phyloP scores from a whole-genome alignment of 2,329 filamentous ascomycete species.

The Calonectria pseudoreteaudii region DNA sequence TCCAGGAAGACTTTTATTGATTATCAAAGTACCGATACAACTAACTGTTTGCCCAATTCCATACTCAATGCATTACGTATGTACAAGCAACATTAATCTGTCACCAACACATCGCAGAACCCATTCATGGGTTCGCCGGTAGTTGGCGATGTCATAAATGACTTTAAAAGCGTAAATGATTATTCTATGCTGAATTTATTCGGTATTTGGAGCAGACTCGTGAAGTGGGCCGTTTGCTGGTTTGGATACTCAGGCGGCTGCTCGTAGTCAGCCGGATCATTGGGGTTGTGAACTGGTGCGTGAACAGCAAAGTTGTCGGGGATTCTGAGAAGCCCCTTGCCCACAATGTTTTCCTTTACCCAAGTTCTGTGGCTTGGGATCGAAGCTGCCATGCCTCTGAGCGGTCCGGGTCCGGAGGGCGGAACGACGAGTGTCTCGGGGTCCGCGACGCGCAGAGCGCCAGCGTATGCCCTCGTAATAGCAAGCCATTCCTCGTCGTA shows the following conservation, averaged over 20 bases:
- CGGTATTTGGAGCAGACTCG: conserved; percentile 68
- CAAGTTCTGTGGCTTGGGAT: conserved; percentile 63
- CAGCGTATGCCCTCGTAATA: conserved; percentile 84
- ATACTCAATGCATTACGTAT: neutral
- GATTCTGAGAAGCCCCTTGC: conserved; percentile 70
- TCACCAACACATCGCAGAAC: neutral
- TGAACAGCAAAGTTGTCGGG: conserved; percentile 83
- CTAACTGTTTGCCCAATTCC: neutral
- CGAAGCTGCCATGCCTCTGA: conserved; percentile 14
- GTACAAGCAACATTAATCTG: neutral
- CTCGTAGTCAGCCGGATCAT: conserved; percentile 65
- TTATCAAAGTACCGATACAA: neutral
- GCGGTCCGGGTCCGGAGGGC: conserved; percentile 74
- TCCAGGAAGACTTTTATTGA: neutral
- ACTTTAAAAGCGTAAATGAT: neutral
- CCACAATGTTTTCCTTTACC: conserved; percentile 81
- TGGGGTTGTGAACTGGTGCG: conserved; percentile 75
- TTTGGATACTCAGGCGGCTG: conserved; percentile 85
- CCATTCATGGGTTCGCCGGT: neutral
- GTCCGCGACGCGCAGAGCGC: conserved; percentile 72
- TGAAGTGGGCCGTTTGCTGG: conserved; percentile 85
- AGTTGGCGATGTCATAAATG: neutral
- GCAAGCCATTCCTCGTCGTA: conserved; percentile 97
- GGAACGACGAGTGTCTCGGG: conserved; percentile 71
- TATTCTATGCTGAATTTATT: conserved; percentile 2